Conservation (phyloP, 108 stramenopile genomes). For the Mediolabrus comicus region DNA sequence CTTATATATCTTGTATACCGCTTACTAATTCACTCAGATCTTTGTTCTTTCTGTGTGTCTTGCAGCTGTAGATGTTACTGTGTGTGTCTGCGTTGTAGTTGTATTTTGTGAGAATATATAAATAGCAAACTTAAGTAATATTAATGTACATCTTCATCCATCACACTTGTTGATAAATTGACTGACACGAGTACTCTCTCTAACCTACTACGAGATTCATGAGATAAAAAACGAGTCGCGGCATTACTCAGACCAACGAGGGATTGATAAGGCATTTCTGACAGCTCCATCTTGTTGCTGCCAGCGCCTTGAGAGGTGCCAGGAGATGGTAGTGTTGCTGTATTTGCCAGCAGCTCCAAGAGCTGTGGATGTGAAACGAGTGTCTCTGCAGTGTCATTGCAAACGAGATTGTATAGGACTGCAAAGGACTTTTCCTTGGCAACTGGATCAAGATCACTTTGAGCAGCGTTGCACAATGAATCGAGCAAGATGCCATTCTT, state of each 20-base stretch:
- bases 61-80: background rate
- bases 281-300: background rate
- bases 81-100: no score
- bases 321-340: background rate
- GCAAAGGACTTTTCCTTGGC: background rate
- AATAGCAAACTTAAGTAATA: background rate
- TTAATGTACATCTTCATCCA: background rate
- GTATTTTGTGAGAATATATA: no score
- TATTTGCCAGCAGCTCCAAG: background rate
- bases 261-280: background rate
- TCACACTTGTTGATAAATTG: background rate
- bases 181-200: background rate
- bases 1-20: slow-evolving; percentile 26
- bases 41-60: background rate
- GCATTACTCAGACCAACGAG: background rate
- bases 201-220: background rate
- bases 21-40: background rate
- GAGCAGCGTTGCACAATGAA: background rate
- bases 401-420: background rate
- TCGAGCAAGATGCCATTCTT: background rate
- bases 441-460: background rate
- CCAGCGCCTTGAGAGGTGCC: background rate
- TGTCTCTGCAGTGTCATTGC: background rate
- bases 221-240: background rate
- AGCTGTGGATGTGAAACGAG: background rate